Evolutionary conservation across 2,329 filamentous ascomycete genomes (phyloP), one percentile per base, ranked within the genome.

Genomic region (Intubia oerlemansii): DNA sequence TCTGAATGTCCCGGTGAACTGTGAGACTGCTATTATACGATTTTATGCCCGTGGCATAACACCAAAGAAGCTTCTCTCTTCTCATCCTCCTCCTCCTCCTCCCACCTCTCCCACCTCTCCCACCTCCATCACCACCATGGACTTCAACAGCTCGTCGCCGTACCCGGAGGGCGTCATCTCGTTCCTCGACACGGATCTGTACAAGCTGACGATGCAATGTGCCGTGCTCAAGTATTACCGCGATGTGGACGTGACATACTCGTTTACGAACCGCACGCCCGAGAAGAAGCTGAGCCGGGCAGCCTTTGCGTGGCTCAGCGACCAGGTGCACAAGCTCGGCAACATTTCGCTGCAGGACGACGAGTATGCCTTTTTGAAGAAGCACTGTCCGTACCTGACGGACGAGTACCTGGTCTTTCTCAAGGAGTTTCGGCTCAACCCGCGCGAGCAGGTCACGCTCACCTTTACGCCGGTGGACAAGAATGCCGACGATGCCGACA

Each of bases 201-300:
- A 93, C 66, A 98, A 98, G 53, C 54, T 98, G 51, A 98, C 88
- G 13, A 98, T 98, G 88, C 88, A 98, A 73, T 92, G 79, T 47
- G 82, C 82, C 36, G 75, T 95, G 38, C 65, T 90, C 40, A 90
- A 90, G 51, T 90, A 84, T 56, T 95, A 91, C 50, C 75, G 75
- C 19, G 62, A 84, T 33, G 56, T 70, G 42, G 66, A 73, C 25
- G 88, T 95, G 33, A 82, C 79, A 3, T 98, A 95, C 46, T 70
- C 77, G 34, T 93, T 90, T 54, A 95, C 82, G 29, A 98, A 98
- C 48, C 76, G 88, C 28, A 98, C 88, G 2, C 80, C 81, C 7
- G 71, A 92, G 36, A 91, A 93, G 69, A 82, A 84, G 48, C 59
- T 98, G 34, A 91, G 70, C 16, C 67, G 81, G 40, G 63, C 62